Base-by-base conservation (phyloP, 2,329 filamentous ascomycete species). In the Colletotrichum incanum region DNA sequence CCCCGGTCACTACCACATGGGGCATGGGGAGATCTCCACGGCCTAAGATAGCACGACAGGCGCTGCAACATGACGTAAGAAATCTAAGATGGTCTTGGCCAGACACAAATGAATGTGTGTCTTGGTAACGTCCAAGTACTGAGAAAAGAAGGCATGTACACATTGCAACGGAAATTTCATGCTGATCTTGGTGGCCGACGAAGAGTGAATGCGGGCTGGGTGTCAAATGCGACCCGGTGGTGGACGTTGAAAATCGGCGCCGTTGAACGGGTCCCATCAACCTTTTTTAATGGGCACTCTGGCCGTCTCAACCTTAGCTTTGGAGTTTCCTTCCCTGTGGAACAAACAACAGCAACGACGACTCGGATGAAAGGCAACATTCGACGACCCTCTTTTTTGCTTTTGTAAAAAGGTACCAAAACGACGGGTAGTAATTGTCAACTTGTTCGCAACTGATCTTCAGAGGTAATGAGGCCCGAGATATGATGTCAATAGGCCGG, bases 401-500 rank as follows among this genome's bases (percentile, higher is more conserved):
- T n/a, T 28, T 28, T 6, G 4, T 9, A 31, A 49, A 3, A 28
- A 63, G 18, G 7, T 2, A 16, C 1, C 18, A 52, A n/a, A 5
- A 7, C 18, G 23, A 43, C 28, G n/a, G 26, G 28, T 31, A 41
- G 3, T 0, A 31, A 43, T 41, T 31, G 9, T n/a, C 37, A 39
- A 14, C 16, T 52, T 28, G n/a, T 18, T 45, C 58, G 39, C 59
- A 49, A 0, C 31, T n/a, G 28, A 18, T 37, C 11, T 8, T 5
- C 26, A 18, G 5, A 14, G 28, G 26, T 34, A 11, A 20, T 18
- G 37, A 59, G 11, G 28, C 28, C 20, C 20, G 37, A 31, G 55
- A 34, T 6, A 56, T 61, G 55, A 71, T 66, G 47, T 67, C 28
- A 71, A 71, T n/a, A 55, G 45, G 54, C 28, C 49, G 47, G 14